Percentiles rank a stretch among this genome's conserved stretches.
phyloP scores from a whole-genome alignment of 1,284 basidiomycete species.

The Leccinum angustisporum region DNA sequence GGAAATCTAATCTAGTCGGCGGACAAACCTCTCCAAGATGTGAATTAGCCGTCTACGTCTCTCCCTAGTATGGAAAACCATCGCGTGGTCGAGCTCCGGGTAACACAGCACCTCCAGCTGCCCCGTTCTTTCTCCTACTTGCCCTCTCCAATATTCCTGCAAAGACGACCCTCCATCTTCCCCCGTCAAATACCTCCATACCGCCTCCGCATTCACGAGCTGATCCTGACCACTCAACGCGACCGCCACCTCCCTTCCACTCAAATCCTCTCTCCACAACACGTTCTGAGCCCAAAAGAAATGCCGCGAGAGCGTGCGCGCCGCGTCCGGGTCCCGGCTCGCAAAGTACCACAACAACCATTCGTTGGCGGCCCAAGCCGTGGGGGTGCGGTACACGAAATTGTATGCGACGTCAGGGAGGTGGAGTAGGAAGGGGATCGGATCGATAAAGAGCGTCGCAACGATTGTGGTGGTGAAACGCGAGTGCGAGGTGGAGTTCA shows the following conservation, averaged over 20 bases:
- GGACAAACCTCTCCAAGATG: slow-evolving; percentile 40
- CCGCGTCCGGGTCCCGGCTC: slow-evolving; percentile 59
- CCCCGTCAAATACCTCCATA: slow-evolving; percentile 53
- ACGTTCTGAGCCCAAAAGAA: slow-evolving; percentile 68
- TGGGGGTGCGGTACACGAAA: slow-evolving; percentile 60
- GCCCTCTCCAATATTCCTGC: slow-evolving; percentile 35
- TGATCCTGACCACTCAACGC: slow-evolving; percentile 57
- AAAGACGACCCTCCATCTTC: slow-evolving; percentile 29
- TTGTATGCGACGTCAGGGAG: slow-evolving; percentile 60
- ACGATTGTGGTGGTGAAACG: slow-evolving; percentile 36
- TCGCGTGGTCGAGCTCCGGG: slow-evolving; percentile 54
- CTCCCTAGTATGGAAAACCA: slow-evolving; percentile 47
- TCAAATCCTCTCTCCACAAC: slow-evolving; percentile 59
- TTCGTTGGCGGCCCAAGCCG: slow-evolving; percentile 45
- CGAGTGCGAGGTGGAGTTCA: not conserved
- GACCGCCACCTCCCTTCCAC: slow-evolving; percentile 38
- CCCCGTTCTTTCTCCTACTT: slow-evolving; percentile 1
- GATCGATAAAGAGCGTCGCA: slow-evolving; percentile 54
- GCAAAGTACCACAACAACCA: slow-evolving; percentile 72
- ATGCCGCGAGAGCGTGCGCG: slow-evolving; percentile 53
- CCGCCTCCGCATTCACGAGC: slow-evolving; percentile 51
- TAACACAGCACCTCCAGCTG: slow-evolving; percentile 53
- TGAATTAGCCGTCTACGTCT: slow-evolving; percentile 40
- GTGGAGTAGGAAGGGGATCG: slow-evolving; percentile 63
- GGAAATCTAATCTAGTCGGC: not conserved